These are phyloP conservation scores for Fusarium secorum DNA, from an alignment of 2,329 filamentous ascomycete species.

Conservation along the genomic window DNA sequence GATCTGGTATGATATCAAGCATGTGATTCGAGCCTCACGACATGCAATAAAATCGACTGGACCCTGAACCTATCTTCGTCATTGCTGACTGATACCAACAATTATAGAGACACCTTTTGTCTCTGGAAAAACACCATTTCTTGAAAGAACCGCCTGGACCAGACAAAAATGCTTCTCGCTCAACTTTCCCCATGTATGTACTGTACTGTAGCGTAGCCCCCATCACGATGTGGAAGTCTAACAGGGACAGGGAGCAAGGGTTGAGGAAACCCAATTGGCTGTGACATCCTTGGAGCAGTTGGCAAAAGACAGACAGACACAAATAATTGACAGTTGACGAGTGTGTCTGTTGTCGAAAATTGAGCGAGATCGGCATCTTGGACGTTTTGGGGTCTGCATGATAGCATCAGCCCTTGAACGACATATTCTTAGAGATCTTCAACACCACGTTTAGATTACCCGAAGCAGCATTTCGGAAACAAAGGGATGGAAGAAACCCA, in stretches of 20 bases:
- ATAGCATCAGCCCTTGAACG: conserved; percentile 8
- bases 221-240: background rate
- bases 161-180: background rate
- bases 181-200: background rate
- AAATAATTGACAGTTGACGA: background rate
- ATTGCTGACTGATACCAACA: background rate
- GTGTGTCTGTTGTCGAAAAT: background rate
- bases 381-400: conserved; percentile 6
- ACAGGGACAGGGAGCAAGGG: conserved; percentile 8
- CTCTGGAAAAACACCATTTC: background rate
- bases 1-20: background rate
- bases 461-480: background rate
- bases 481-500: background rate
- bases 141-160: background rate
- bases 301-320: background rate
- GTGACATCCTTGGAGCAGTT: background rate
- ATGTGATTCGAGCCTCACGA: conserved; percentile 18
- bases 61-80: background rate
- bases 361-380: conserved; percentile 10
- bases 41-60: background rate
- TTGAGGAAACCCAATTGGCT: background rate
- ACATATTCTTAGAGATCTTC: conserved; percentile 1
- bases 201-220: background rate
- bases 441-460: conserved; percentile 1
- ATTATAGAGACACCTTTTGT: background rate